Conservation (phyloP, 2,329 filamentous ascomycete species). For the Aspergillus transmontanensis region DNA sequence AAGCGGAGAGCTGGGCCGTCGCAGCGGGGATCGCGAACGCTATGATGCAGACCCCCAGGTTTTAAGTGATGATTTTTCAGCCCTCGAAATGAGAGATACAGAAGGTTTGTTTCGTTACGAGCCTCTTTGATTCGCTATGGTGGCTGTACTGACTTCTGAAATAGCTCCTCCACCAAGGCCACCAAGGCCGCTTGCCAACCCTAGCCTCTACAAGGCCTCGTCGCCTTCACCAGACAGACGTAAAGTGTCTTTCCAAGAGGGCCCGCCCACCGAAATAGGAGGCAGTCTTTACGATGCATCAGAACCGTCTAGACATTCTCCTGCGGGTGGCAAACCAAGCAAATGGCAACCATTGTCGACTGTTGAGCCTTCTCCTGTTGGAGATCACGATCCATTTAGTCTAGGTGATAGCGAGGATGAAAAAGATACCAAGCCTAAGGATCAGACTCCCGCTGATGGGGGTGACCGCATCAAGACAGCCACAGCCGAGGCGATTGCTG, state of each 20-base stretch:
- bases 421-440: constrained; percentile 72
- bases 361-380: constrained; percentile 80
- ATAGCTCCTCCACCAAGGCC: constrained; percentile 57
- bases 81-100: constrained; percentile 63
- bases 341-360: constrained; percentile 96
- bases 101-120: constrained; percentile 49
- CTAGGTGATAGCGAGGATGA: constrained; percentile 95
- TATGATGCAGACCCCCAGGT: constrained; percentile 95
- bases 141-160: constrained; percentile 4
- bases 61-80: constrained; percentile 82
- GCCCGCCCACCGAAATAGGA: constrained; percentile 75
- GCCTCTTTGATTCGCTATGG: not conserved
- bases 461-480: constrained; percentile 67
- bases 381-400: constrained; percentile 94
- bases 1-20: constrained; percentile 64
- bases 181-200: constrained; percentile 71
- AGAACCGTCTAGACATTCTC: constrained; percentile 56
- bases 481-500: constrained; percentile 53
- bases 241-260: constrained; percentile 62
- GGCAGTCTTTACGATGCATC: constrained; percentile 70
- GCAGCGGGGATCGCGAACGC: constrained; percentile 84
- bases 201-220: constrained; percentile 76
- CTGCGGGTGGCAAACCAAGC: constrained; percentile 68
- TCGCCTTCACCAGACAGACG: constrained; percentile 56
- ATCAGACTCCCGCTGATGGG: constrained; percentile 53